Conservation (phyloP, 2,329 filamentous ascomycete species). For the Epichloe hybrida region DNA sequence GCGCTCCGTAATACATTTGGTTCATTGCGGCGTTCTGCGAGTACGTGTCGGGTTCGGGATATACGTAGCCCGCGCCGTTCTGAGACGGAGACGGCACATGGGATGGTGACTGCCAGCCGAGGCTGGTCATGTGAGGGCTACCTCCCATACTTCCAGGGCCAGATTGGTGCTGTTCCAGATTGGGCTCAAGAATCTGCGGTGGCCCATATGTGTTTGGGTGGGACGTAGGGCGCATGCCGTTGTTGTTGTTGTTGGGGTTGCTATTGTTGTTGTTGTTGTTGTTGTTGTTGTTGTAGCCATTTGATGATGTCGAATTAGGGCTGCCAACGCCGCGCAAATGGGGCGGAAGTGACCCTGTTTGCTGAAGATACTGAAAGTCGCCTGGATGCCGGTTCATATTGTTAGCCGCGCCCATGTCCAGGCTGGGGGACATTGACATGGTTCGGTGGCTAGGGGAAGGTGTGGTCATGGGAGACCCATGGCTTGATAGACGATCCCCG, state of each 20-base stretch:
- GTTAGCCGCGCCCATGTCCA: constrained; percentile 56
- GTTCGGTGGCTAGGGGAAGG: constrained; percentile 77
- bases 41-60: constrained; percentile 70
- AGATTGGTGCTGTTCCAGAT: constrained; percentile 60
- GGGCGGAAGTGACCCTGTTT: constrained; percentile 64
- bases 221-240: constrained; percentile 58
- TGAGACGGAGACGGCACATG: constrained; percentile 62
- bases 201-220: constrained; percentile 76
- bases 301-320: constrained; percentile 53
- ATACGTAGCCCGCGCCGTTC: constrained; percentile 54
- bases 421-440: constrained; percentile 65
- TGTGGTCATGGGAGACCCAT: constrained; percentile 62
- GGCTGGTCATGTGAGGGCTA: constrained; percentile 71
- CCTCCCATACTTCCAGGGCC: constrained; percentile 56
- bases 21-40: constrained; percentile 44
- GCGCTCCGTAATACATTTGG: constrained; percentile 61
- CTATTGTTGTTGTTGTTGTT: constrained; percentile 15
- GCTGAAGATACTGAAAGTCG: constrained; percentile 61
- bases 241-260: constrained; percentile 17
- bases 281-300: constrained; percentile 29
- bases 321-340: constrained; percentile 70
- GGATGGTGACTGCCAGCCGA: constrained; percentile 78
- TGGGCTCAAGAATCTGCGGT: constrained; percentile 74
- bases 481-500: constrained; percentile 56
- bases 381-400: constrained; percentile 49